A percentile compares a stretch with the other conserved stretches of the same genome.
Conservation (phyloP, 805 yeast genomes). For the Metschnikowia aberdeeniae region DNA sequence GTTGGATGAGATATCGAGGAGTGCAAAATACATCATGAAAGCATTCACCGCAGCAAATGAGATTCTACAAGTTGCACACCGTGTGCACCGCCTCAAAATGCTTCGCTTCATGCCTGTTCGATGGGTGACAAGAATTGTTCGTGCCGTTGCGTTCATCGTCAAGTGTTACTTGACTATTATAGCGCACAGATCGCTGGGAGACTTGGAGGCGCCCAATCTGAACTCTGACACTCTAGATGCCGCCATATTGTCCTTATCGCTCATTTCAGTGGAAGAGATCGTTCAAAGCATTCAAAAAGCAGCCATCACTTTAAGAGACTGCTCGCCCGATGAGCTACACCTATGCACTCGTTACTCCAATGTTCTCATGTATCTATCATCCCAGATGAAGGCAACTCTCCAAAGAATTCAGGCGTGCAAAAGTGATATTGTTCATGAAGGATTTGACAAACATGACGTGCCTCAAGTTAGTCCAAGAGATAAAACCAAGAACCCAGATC, state of each 20-base stretch:
- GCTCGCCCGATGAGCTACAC: constrained; percentile 88
- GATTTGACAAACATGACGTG: constrained; percentile 6
- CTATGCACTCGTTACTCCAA: constrained; percentile 76
- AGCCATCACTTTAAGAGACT: constrained; percentile 70
- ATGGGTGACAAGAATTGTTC: constrained; percentile 81
- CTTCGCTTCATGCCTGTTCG: constrained; percentile 84
- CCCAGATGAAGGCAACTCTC: constrained; percentile 59
- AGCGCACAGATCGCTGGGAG: constrained; percentile 32
- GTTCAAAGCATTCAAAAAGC: constrained; percentile 63
- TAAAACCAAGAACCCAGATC: neutral
- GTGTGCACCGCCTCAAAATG: constrained; percentile 62
- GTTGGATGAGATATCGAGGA: constrained; percentile 64
- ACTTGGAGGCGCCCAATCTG: constrained; percentile 12
- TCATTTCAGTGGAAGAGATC: constrained; percentile 69
- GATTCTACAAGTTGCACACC: constrained; percentile 62
- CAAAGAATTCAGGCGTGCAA: constrained; percentile 16
- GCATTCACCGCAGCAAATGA: constrained; percentile 86
- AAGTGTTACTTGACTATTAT: constrained; percentile 74
- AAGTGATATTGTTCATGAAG: constrained; percentile 1
- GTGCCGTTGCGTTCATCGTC: constrained; percentile 86
- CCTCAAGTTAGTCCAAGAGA: neutral
- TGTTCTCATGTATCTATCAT: constrained; percentile 68
- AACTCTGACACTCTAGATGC: constrained; percentile 36
- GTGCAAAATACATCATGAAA: constrained; percentile 72
- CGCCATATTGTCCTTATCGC: constrained; percentile 53